Conservation (phyloP, 2,329 filamentous ascomycete genomes). For the Fusarium algeriense region DNA sequence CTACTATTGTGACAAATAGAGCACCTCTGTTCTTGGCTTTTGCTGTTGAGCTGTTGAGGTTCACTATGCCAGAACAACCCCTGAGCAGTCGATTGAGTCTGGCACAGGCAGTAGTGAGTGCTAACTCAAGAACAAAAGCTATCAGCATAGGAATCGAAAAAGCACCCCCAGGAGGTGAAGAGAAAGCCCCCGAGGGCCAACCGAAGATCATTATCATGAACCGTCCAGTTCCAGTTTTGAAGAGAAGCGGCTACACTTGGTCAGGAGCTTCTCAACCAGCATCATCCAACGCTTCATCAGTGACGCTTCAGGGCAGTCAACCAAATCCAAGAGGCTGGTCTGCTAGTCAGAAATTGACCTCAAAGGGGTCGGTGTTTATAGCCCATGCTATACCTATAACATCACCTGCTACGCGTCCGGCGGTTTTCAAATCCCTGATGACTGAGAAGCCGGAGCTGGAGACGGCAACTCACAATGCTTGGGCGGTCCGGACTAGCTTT, state of each 20-base stretch:
- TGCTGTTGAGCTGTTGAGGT: constrained; percentile 77
- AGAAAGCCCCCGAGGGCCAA: constrained; percentile 81
- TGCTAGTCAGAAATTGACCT: constrained; percentile 63
- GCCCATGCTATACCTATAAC: constrained; percentile 60
- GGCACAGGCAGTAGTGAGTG: constrained; percentile 85
- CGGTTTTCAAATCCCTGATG: constrained; percentile 62
- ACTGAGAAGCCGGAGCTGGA: constrained; percentile 62
- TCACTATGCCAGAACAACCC: constrained; percentile 88
- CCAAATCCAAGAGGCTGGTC: constrained; percentile 58
- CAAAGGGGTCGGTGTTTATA: constrained; percentile 68
- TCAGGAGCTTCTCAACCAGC: constrained; percentile 37
- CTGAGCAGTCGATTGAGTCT: constrained; percentile 85
- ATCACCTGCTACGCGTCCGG: constrained; percentile 58
- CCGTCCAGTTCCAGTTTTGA: constrained; percentile 79
- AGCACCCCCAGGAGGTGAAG: constrained; percentile 73
- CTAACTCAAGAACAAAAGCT: constrained; percentile 83
- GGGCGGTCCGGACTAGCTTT: constrained; percentile 58
- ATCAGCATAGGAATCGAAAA: constrained; percentile 78
- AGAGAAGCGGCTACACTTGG: constrained; percentile 77
- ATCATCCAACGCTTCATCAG: constrained; percentile 33
- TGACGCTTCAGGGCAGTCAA: constrained; percentile 34
- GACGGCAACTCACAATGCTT: constrained; percentile 70
- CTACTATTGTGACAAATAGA: constrained; percentile 78
- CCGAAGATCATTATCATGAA: constrained; percentile 79
- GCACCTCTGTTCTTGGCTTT: constrained; percentile 88